phyloP scores from a whole-genome alignment of 2,329 filamentous ascomycete genomes.

The Cladosporium halotolerans region DNA sequence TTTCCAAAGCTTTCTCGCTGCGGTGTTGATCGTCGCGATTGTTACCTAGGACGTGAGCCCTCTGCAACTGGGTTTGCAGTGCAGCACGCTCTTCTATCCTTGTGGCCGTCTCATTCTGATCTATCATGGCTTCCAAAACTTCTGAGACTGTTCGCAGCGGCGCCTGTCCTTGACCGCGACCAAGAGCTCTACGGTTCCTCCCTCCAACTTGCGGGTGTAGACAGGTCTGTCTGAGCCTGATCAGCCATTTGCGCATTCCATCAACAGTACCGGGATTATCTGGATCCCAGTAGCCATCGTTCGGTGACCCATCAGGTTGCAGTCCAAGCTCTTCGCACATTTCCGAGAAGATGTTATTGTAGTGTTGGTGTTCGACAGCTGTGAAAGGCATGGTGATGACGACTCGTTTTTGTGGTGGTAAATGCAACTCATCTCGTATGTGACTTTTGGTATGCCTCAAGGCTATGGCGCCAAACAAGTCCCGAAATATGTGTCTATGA shows the following conservation, averaged over 20 bases:
- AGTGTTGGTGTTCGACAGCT: constrained; percentile 84
- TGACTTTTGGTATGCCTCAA: constrained; percentile 80
- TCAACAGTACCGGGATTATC: constrained; percentile 54
- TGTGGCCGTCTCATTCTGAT: constrained; percentile 66
- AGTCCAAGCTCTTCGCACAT: constrained; percentile 68
- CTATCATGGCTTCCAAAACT: constrained; percentile 86
- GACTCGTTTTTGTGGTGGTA: constrained; percentile 79
- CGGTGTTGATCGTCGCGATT: constrained; percentile 48
- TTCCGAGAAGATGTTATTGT: constrained; percentile 65
- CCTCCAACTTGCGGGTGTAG: constrained; percentile 77
- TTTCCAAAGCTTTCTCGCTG: constrained; percentile 59
- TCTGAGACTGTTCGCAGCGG: constrained; percentile 77
- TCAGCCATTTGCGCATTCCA: constrained; percentile 73
- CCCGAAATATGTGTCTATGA: constrained; percentile 59
- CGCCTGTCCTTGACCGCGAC: constrained; percentile 49
- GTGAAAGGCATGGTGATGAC: constrained; percentile 88
- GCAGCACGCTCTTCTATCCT: constrained; percentile 66
- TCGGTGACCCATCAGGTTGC: constrained; percentile 56
- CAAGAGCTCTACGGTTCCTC: constrained; percentile 58
- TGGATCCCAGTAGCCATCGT: constrained; percentile 57
- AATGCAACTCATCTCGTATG: constrained; percentile 67
- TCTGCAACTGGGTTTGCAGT: constrained; percentile 51
- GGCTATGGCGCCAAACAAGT: constrained; percentile 65
- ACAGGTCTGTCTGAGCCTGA: constrained; percentile 71
- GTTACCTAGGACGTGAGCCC: constrained; percentile 75